Percentiles rank a stretch among this genome's conserved stretches.
Conservation (phyloP, 73 alveolate species). For the Tetrahymena elliotti region DNA sequence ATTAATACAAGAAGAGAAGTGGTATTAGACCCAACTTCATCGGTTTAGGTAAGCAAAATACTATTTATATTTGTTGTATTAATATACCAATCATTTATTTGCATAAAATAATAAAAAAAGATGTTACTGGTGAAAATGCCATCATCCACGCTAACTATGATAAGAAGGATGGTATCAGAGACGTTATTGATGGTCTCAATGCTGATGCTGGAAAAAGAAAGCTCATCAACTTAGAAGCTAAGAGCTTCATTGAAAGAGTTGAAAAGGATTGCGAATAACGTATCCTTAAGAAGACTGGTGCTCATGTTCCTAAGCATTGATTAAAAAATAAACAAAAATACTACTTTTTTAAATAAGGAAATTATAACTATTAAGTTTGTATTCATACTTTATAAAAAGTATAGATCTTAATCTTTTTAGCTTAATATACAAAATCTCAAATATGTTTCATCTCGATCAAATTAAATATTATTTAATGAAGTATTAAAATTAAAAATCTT, state of each 20-base stretch:
- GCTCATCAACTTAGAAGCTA: conserved; percentile 23
- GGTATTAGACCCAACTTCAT: background rate
- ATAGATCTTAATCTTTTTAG: background rate
- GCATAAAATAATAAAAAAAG: background rate
- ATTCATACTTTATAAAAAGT: background rate
- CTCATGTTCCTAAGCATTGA: background rate
- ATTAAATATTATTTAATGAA: too few species aligned
- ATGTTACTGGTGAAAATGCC: background rate
- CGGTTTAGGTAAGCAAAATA: background rate
- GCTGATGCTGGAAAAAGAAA: background rate
- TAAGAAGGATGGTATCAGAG: background rate
- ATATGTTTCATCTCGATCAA: too few species aligned
- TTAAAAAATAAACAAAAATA: too few species aligned
- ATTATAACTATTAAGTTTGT: background rate
- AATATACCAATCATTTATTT: background rate
- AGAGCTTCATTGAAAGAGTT: conserved; percentile 30
- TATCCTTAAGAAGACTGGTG: background rate
- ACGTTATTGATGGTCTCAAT: background rate
- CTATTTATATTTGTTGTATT: background rate
- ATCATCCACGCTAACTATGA: background rate
- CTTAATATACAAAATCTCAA: background rate
- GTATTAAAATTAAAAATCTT: too few species aligned
- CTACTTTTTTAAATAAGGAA: background rate
- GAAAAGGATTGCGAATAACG: conserved; percentile 7
- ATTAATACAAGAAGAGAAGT: background rate